Evolutionary conservation across 345 rosid genomes (phyloP), one percentile per base, ranked within the genome.

Genomic region (Capsella bursapastoris): DNA sequence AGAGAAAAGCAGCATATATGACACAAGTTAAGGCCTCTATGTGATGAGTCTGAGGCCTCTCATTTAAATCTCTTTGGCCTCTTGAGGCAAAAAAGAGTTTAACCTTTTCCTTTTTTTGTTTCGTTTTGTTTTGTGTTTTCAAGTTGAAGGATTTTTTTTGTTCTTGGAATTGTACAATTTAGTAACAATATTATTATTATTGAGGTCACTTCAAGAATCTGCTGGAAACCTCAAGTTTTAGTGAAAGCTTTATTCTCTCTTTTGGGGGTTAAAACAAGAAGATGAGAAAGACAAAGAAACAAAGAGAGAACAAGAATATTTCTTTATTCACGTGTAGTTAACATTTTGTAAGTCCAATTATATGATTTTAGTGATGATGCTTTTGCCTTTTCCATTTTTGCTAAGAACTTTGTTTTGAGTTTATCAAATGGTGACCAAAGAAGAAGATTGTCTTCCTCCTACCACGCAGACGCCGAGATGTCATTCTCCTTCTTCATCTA

Each of bases 101-200:
- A n/a, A 48, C 18, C 44, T 22, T 22, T 22, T 22, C 25, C 27
- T 66, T 6, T 34, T n/a, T 69, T 18, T 9, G 29, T 3, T 13
- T 52, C 25, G 25, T 22, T 22, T 22, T 22, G 25, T 22, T 22
- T 27, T 9, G 15, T 60, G 15, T 40, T 68, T 43, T 68, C 40
- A 37, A 55, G 28, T 55, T 13, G 1, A 76, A 27, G 75, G 32
- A 53, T 62, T 14, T 62, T 76, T 75, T 61, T 22, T 22, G 64
- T 61, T 68, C 25, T 52, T 52, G 68, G n/a, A 68, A 68, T 4
- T 75, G 79, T 75, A 75, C 69, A 60, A 68, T 75, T 75, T 1
- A 22, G 25, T 22, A 68, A 63, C 4, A 67, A 67, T 75, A 69
- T 59, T 74, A 38, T 27, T 12, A 31, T 56, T 5, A 1, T 56